phyloP scores from a whole-genome alignment of 305 asterid species.

The Rubia balearica region DNA sequence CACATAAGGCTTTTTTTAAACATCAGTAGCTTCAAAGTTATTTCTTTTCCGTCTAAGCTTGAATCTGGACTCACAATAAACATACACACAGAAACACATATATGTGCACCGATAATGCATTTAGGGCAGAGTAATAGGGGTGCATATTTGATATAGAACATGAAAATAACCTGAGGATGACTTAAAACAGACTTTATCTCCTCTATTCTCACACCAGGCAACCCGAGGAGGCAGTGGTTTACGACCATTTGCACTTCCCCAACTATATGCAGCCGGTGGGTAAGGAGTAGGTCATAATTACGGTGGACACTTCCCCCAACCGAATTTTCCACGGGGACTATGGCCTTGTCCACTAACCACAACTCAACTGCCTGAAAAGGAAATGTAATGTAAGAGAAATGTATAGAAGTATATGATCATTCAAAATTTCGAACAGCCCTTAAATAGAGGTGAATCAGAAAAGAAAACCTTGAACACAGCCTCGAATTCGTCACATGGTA shows the following conservation, averaged over 20 bases:
- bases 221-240: slow-evolving; percentile 72
- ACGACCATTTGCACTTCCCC: slow-evolving; percentile 74
- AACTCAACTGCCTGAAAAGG: slow-evolving; percentile 70
- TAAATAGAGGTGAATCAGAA: neutral
- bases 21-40: neutral
- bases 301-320: slow-evolving; percentile 90
- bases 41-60: neutral
- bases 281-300: slow-evolving; percentile 72
- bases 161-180: slow-evolving; percentile 67
- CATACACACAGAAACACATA: too few relatives aligned
- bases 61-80: neutral
- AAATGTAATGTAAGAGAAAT: slow-evolving; percentile 14
- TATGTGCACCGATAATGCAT: neutral
- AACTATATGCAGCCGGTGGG: slow-evolving; percentile 75
- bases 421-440: slow-evolving; percentile 8
- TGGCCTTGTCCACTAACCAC: slow-evolving; percentile 89
- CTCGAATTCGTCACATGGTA: slow-evolving; percentile 75
- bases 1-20: neutral
- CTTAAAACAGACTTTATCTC: slow-evolving; percentile 64
- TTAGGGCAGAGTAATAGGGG: neutral
- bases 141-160: neutral
- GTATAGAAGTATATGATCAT: slow-evolving; percentile 16
- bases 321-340: slow-evolving; percentile 79
- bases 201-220: slow-evolving; percentile 74
- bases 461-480: slow-evolving; percentile 61